A percentile compares a stretch with the other conserved stretches of the same genome.
phyloP scores from a whole-genome alignment of 2,329 filamentous ascomycete species.

The Calonectria hongkongensis region DNA sequence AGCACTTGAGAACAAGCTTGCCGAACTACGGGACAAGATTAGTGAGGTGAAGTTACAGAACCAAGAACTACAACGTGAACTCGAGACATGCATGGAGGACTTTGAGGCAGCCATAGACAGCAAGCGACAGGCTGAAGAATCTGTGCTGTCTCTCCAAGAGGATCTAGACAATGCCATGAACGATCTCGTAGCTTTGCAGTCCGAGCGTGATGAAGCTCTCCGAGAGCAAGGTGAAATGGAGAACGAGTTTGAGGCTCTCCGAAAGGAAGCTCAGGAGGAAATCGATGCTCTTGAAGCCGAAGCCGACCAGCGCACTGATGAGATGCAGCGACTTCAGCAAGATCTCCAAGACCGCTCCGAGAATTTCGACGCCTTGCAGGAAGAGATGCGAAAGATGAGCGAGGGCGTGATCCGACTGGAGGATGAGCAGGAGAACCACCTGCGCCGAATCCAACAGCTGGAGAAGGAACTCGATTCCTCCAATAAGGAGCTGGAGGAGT shows the following conservation, averaged over 20 bases:
- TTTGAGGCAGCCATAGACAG: constrained; percentile 83
- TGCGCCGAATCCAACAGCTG: constrained; percentile 86
- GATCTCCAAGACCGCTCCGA: constrained; percentile 87
- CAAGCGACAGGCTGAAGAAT: constrained; percentile 76
- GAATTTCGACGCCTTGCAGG: constrained; percentile 92
- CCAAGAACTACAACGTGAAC: constrained; percentile 88
- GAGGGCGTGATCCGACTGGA: constrained; percentile 91
- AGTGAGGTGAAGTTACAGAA: constrained; percentile 92
- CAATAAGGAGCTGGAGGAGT: constrained; percentile 88
- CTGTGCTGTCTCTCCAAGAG: constrained; percentile 80
- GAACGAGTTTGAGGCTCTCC: constrained; percentile 76
- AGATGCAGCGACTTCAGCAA: constrained; percentile 80
- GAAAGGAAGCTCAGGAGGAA: constrained; percentile 79
- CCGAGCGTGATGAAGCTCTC: constrained; percentile 90
- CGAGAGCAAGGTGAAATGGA: constrained; percentile 78
- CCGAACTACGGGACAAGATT: constrained; percentile 88
- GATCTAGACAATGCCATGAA: constrained; percentile 87
- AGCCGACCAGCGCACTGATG: constrained; percentile 81
- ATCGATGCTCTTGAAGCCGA: constrained; percentile 82
- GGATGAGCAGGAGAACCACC: constrained; percentile 88
- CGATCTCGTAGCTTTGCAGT: constrained; percentile 85
- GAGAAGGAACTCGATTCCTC: constrained; percentile 89
- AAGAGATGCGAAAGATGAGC: constrained; percentile 94
- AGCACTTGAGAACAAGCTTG: constrained; percentile 88
- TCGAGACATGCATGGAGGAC: constrained; percentile 87